These are phyloP conservation scores for Sanghuangporus sanghuang DNA, from an alignment of 1,284 basidiomycete genomes.

Conservation along the genomic window DNA sequence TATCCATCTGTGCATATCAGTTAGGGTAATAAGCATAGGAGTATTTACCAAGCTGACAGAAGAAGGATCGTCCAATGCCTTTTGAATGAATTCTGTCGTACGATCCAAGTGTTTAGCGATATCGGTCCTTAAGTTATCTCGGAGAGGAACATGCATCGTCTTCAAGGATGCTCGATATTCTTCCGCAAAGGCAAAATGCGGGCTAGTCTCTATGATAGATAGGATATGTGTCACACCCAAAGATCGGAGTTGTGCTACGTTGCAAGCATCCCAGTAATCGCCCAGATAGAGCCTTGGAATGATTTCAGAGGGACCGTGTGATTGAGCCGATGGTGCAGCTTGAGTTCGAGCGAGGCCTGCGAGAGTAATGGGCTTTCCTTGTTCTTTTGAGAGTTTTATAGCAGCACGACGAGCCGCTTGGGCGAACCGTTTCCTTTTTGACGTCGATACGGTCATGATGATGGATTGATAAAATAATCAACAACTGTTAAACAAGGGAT, in stretches of 20 bases:
- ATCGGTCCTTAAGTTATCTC: constrained; percentile 28
- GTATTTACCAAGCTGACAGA: constrained; percentile 57
- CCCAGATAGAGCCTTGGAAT: constrained; percentile 62
- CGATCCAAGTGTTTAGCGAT: constrained; percentile 31
- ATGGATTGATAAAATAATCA: too few relatives aligned
- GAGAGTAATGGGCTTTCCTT: background rate
- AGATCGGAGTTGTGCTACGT: constrained; percentile 38
- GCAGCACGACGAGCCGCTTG: background rate
- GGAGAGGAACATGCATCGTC: constrained; percentile 31
- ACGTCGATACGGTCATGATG: background rate
- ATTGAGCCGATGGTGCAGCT: background rate
- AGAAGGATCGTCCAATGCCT: constrained; percentile 33
- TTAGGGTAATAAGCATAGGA: background rate
- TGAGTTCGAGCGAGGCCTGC: background rate
- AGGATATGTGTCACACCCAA: constrained; percentile 38
- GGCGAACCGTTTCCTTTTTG: background rate
- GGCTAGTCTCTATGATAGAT: constrained; percentile 33
- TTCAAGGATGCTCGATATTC: constrained; percentile 22
- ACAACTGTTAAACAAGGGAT: too few relatives aligned
- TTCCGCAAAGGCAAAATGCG: constrained; percentile 30
- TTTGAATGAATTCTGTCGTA: constrained; percentile 34
- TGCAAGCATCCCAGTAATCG: constrained; percentile 49
- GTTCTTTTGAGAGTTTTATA: constrained; percentile 2
- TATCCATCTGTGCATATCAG: too few relatives aligned
- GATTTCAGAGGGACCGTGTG: constrained; percentile 34